Base-by-base conservation (phyloP, 2,329 filamentous ascomycete genomes). In the Xylaria sp. region DNA sequence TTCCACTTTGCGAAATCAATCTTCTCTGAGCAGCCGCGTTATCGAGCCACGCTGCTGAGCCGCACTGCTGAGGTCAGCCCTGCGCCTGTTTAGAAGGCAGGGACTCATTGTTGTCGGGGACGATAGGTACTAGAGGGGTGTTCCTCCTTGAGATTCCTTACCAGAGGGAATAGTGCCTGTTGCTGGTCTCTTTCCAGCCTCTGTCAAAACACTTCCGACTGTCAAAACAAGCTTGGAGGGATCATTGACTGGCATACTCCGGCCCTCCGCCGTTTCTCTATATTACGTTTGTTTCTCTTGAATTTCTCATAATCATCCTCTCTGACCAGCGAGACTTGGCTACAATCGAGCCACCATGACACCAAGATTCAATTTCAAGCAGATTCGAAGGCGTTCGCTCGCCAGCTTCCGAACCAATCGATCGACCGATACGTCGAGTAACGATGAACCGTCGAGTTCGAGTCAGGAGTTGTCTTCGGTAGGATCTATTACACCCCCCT, bases 371-470 rank as follows among this genome's bases (percentile, higher is more conserved):
- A 87, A 80, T 73, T 80, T 88, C 75, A 93, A 89, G 80, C 89
- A 91, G 77, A 82, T 97, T 65, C 91, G 93, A 74, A 89, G 93
- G 74, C 90, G 91, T 74, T 96, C 92, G 65, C 90, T 86, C 79
- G 87, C 90, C 69, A 94, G 90, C 83, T 91, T 94, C 81, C 89
- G 87, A 67, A 90, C 88, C 57, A 86, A 87, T 48, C 85, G 84
- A 69, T 88, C 89, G 48, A 88, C 86, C 57, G 88, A 91, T 74
- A 86, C 85, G 9, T 88, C 87, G 56, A 89, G 87, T 78, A 88
- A 89, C 77, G 86, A 85, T 70, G 84, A 81, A 59, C 79, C 83
- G 74, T 80, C 80, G 48, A 87, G 84, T 76, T 80, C 81, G 51
- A 85, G 88, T 74, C 87, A 85, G 74, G 89, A 87, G 38, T 85